A percentile compares a stretch with the other conserved stretches of the same genome.
Evolutionary conservation across 2,329 filamentous ascomycete genomes (phyloP).

Genomic region (Xylaria multiplex): DNA sequence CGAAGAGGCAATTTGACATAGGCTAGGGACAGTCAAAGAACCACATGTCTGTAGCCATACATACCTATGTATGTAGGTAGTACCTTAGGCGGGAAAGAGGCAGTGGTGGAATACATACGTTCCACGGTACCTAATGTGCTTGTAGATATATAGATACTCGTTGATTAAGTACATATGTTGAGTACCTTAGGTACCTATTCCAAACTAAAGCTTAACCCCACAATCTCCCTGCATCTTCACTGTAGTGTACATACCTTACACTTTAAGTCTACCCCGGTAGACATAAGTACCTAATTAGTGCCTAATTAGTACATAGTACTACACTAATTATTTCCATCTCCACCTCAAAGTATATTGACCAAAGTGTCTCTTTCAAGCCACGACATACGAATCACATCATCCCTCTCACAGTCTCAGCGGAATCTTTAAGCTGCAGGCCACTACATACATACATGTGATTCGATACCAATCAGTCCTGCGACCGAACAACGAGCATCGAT

Average conservation of each 20-base stretch:
- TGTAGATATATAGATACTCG: not conserved
- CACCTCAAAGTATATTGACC: slow-evolving; percentile 11
- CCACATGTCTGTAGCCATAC: not conserved
- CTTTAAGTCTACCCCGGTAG: too few relatives aligned
- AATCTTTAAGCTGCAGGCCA: not conserved
- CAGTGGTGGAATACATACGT: too few relatives aligned
- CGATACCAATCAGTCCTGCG: not conserved
- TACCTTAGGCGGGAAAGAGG: too few relatives aligned
- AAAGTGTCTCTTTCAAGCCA: slow-evolving; percentile 10
- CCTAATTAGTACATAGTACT: too few relatives aligned
- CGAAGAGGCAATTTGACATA: slow-evolving; percentile 28
- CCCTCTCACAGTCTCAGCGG: too few relatives aligned
- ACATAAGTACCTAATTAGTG: too few relatives aligned
- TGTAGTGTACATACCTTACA: too few relatives aligned
- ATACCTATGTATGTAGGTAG: too few relatives aligned
- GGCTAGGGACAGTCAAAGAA: slow-evolving; percentile 18
- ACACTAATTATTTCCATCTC: slow-evolving; percentile 20
- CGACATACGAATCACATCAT: not conserved
- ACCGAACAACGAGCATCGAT: not conserved
- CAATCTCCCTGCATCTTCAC: too few relatives aligned
- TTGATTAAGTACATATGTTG: not conserved
- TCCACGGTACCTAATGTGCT: too few relatives aligned
- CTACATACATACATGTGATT: not conserved
- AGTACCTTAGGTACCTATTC: too few relatives aligned
- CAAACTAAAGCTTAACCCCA: not conserved